A percentile compares a stretch with the other conserved stretches of the same genome.
Conservation (phyloP, 2,329 filamentous ascomycete genomes). For the Cryphonectria parasitica region DNA sequence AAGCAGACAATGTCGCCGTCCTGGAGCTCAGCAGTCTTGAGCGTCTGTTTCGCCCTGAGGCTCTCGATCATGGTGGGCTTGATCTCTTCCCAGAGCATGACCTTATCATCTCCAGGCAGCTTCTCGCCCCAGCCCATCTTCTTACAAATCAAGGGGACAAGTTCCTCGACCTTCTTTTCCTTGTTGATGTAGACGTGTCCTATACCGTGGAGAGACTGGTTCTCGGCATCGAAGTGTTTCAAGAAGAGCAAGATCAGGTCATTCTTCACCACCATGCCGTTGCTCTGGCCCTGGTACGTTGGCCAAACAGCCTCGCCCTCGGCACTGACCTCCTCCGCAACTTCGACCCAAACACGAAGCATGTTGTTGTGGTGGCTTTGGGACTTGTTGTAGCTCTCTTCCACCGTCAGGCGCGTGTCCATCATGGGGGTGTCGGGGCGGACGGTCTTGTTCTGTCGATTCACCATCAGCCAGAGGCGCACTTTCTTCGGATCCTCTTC, state of each 20-base stretch:
- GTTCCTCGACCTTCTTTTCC: constrained; percentile 84
- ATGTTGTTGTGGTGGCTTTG: constrained; percentile 68
- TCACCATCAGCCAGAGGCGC: constrained; percentile 96
- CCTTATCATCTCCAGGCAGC: constrained; percentile 63
- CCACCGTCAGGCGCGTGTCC: constrained; percentile 75
- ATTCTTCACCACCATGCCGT: constrained; percentile 60
- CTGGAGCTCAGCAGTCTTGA: constrained; percentile 91
- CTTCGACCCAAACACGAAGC: constrained; percentile 87
- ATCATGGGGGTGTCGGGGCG: constrained; percentile 86
- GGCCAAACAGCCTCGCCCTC: constrained; percentile 77
- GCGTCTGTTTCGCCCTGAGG: constrained; percentile 87
- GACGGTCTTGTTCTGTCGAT: constrained; percentile 95
- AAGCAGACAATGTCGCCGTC: constrained; percentile 98
- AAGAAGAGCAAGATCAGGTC: constrained; percentile 82
- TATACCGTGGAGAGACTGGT: constrained; percentile 75
- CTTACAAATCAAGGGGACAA: constrained; percentile 75
- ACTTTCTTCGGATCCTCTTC: constrained; percentile 70
- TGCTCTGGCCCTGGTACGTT: constrained; percentile 61
- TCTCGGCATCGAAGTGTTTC: constrained; percentile 84
- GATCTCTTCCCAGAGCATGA: constrained; percentile 91
- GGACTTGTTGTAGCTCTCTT: constrained; percentile 64
- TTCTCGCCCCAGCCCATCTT: constrained; percentile 87
- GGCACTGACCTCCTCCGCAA: constrained; percentile 65
- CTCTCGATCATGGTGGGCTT: constrained; percentile 97
- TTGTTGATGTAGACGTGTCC: constrained; percentile 87